Base-by-base conservation (phyloP, 1,139 yeast species). In the Yamadazyma diddensiae region DNA sequence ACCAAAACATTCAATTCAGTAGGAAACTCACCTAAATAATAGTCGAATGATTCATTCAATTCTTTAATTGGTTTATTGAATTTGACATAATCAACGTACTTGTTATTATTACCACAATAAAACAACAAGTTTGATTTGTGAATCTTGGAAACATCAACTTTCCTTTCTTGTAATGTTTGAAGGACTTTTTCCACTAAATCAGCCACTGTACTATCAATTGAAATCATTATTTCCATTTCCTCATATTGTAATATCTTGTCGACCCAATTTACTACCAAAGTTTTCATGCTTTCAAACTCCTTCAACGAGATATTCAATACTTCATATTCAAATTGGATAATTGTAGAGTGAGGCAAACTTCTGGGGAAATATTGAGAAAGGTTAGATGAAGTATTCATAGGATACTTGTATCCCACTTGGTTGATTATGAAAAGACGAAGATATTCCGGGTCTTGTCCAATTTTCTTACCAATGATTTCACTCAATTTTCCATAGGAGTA, bases 271-370 rank as follows among this genome's bases (percentile, higher is more conserved):
- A 83, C 65, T 38, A 72, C 76, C 24, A 90, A 60, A 6, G 77
- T 59, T 40, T 77, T 76, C 77, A 87, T 75, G 43, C 74, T 78
- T 55, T 94, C 98, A 47, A 82, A 73, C 41, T 88, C 94, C 23
- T 65, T 71, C 39, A 92, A 62, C 5, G 90, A 78, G 30, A 88
- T 79, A 26, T 78, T 82, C 47, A 94, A 69, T 1, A 83, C 60
- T 49, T 90, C 96, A 53, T 84, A 92, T 45, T 79, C 85, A 46
- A 82, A 72, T 8, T 71, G 65, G 54, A 59, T 60, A 32, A 54
- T 59, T 37, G 62, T 73, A 39, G 65, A 70, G 37, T 63, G 75
- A 30, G 70, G 70, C 42, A 64, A 64, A 15, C 65, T 62, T 43
- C 70, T 74, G 3, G 76, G 69, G 42, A 81, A 66, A 43, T 73